Base-by-base conservation (phyloP, 108 stramenopile genomes). In the Conticribra guillardii region DNA sequence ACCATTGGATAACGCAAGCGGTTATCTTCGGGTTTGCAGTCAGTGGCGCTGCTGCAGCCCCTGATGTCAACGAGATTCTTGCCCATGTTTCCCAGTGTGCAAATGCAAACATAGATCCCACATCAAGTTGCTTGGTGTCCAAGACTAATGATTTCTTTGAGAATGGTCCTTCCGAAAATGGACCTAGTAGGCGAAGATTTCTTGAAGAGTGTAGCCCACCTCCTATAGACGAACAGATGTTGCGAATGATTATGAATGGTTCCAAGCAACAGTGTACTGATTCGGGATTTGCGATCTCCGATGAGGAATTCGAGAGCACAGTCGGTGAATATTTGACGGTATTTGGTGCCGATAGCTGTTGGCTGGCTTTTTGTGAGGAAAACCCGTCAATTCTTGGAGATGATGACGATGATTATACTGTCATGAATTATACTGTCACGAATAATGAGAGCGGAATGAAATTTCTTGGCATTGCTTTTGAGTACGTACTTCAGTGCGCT, bases 281-380 rank as follows among this genome's bases (percentile, higher is more conserved):
- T 19, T 60, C 51, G 19, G 59, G 54, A 2, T 19, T 60, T 53
- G 48, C 48, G 16, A 32, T 63, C 11, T 66, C 77, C n/a, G 57
- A 55, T 9, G 32, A 60, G 58, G 77, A 79, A 62, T 56, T 62
- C 44, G 69, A 60, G 44, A 37, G 48, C 18, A 71, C 57, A 7
- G 32, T 63, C 3, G 19, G 9, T 15, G 28, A 44, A n/a, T 66
- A 70, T 15, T n/a, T 33, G 34, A 54, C 23, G 4, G 53, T 79
- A 5, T 54, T 79, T 31, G 52, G 57, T 32, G 69, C 77, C 19
- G 50, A 67, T n/a, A 46, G 19, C 5, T 79, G 77, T 28, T 79
- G 37, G 37, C 37, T 5, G 5, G 5, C 37, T 9, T 41, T 41
- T 41, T 41, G 37, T 11, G 37, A 41, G 8, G 5, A 41, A 9